These are phyloP conservation scores for Aspergillus carlsbadensis DNA, from an alignment of 495 filamentous ascomycete species.

Conservation along the genomic window DNA sequence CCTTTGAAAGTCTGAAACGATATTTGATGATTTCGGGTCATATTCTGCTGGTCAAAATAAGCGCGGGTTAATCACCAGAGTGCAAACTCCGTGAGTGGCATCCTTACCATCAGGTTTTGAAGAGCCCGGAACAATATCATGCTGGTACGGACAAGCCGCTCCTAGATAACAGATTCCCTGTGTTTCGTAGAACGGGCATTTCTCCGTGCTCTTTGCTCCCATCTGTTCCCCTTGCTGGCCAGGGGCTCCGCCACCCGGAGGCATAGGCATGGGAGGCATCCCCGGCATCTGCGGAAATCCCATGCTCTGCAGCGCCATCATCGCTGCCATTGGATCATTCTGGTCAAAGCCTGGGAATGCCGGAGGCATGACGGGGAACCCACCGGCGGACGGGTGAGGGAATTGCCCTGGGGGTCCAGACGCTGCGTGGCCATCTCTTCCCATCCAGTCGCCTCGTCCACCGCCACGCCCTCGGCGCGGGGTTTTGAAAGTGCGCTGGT, in stretches of 20 bases:
- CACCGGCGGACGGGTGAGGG: slow-evolving; percentile 28
- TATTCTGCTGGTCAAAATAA: slow-evolving; percentile 63
- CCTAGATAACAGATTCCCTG: slow-evolving; percentile 85
- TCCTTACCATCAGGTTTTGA: slow-evolving; percentile 50
- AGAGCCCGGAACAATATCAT: slow-evolving; percentile 63
- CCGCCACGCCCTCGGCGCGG: slow-evolving; percentile 63
- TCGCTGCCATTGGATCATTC: slow-evolving; percentile 66
- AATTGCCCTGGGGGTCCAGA: slow-evolving; percentile 28
- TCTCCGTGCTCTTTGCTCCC: slow-evolving; percentile 44
- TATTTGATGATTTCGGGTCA: slow-evolving; percentile 69
- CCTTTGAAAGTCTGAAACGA: slow-evolving; percentile 39
- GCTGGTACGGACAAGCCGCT: slow-evolving; percentile 76
- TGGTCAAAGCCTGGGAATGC: slow-evolving; percentile 57
- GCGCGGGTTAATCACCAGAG: neutral
- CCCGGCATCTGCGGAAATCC: slow-evolving; percentile 58
- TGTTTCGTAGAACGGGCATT: slow-evolving; percentile 84
- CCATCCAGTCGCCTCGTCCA: slow-evolving; percentile 52
- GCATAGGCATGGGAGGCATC: slow-evolving; percentile 48
- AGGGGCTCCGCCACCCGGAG: slow-evolving; percentile 26
- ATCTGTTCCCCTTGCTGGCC: slow-evolving; percentile 35
- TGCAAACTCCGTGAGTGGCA: neutral
- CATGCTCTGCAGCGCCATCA: slow-evolving; percentile 70
- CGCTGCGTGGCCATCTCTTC: slow-evolving; percentile 27
- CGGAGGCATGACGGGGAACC: slow-evolving; percentile 50
- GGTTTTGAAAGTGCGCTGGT: slow-evolving; percentile 68